Evolutionary conservation across 139 green algal species (phyloP), one percentile per base, ranked within the genome.

Genomic region (Chlorella sorokiniana): DNA sequence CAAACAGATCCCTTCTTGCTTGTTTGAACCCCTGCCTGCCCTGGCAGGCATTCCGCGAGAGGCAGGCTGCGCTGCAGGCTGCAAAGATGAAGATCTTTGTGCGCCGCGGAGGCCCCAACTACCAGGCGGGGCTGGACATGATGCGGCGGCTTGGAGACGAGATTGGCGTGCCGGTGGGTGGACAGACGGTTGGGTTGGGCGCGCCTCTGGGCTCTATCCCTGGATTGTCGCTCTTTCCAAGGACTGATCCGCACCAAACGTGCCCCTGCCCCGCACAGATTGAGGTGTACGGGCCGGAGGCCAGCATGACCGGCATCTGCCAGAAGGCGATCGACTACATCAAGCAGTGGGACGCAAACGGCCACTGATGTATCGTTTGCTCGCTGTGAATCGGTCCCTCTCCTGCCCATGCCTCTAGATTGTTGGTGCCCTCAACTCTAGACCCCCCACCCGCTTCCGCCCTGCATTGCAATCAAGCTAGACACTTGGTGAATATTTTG

Each of bases 21-120:
- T 10, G 5, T 7, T 2, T 29, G 5, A 33, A 7, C 9, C 2
- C 14, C 7, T n/a, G 31, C 27, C 3, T 2, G 14, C 41, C 48
- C n/a, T 4, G 33, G 61, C 78, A 85, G 68, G 88, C 88, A 0
- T 83, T 92, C 64, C 64, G 73, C 0, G 88, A 92, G 56, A 73
- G 79, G 54, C 74, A 68, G 4, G 62, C 86, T 0, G 81, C 75
- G 16, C 83, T 94, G 69, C 91, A 93, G 80, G 93, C 93, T 0
- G 86, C 93, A 74, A 91, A 95, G 45, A 90, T 98, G 83, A 86
- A 74, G 35, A 91, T 98, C 62, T 98, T 92, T 72, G 94, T 98
- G 70, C 89, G 95, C 6, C 84, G 95, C 8, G 95, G 95, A 14
- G 95, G 95, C 4, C 95, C 95, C 54, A 98, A 98, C 84, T 98